These are phyloP conservation scores for Saturnispora sanitii DNA, from an alignment of 805 yeast species.

Conservation along the genomic window DNA sequence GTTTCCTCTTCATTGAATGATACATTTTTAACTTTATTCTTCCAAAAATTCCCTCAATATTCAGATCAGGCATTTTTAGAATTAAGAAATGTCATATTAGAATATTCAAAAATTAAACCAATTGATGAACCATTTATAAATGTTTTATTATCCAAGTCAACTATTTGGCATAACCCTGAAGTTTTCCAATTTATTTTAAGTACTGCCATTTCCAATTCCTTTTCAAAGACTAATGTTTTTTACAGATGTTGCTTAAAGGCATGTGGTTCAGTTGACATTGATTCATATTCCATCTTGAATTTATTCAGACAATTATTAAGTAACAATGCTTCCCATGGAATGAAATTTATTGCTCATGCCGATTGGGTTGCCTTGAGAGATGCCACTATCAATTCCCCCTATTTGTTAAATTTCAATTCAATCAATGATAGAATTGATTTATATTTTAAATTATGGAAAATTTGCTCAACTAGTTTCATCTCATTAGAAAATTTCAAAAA, in stretches of 20 bases:
- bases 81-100: constrained; percentile 46
- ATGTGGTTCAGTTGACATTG: constrained; percentile 51
- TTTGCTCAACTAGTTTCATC: constrained; percentile 39
- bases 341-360: constrained; percentile 63
- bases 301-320: constrained; percentile 24
- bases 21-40: constrained; percentile 58
- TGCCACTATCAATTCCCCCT: constrained; percentile 48
- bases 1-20: constrained; percentile 65
- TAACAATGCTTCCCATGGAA: constrained; percentile 43
- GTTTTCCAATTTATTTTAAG: constrained; percentile 55
- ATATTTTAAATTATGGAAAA: constrained; percentile 45
- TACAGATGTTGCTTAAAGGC: constrained; percentile 66
- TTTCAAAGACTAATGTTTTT: constrained; percentile 57
- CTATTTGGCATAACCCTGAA: constrained; percentile 57
- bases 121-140: constrained; percentile 78
- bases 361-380: constrained; percentile 81
- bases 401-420: constrained; percentile 22
- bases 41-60: constrained; percentile 43
- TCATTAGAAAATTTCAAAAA: constrained; percentile 38
- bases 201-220: constrained; percentile 47
- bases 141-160: constrained; percentile 57
- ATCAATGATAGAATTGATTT: constrained; percentile 39
- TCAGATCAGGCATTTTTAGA: constrained; percentile 46
- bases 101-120: constrained; percentile 45
- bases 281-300: constrained; percentile 41